Percentiles rank a stretch among this genome's conserved stretches.
phyloP scores from a whole-genome alignment of 805 yeast genomes.

The Starmerella apicola region DNA sequence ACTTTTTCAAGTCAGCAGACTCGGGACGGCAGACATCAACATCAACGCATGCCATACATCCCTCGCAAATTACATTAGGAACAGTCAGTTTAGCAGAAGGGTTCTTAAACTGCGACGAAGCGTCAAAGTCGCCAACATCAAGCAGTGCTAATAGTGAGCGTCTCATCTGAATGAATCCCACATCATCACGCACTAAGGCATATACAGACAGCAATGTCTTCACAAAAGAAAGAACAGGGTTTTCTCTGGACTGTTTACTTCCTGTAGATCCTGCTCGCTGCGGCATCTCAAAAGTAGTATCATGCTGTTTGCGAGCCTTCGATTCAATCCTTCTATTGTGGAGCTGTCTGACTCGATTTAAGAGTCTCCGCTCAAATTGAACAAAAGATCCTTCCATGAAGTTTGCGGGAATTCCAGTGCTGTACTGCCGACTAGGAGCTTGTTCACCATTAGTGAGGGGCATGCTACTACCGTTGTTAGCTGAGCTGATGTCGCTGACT shows the following conservation, averaged over 20 bases:
- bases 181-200: slow-evolving; percentile 48
- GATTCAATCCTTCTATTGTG: slow-evolving; percentile 58
- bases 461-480: not conserved
- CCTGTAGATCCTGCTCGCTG: slow-evolving; percentile 48
- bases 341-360: slow-evolving; percentile 53
- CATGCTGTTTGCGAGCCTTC: slow-evolving; percentile 50
- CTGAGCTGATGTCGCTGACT: not conserved
- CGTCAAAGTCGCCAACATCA: slow-evolving; percentile 75
- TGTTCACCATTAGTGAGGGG: slow-evolving; percentile 20
- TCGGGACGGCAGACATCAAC: slow-evolving; percentile 60
- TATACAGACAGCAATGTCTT: slow-evolving; percentile 65
- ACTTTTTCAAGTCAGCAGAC: slow-evolving; percentile 30
- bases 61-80: slow-evolving; percentile 60
- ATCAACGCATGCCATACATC: slow-evolving; percentile 63
- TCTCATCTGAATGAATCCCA: slow-evolving; percentile 65
- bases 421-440: not conserved
- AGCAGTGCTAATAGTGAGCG: slow-evolving; percentile 60
- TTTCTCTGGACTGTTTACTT: slow-evolving; percentile 39
- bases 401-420: slow-evolving; percentile 6
- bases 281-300: slow-evolving; percentile 61
- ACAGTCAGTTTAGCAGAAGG: slow-evolving; percentile 62
- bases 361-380: slow-evolving; percentile 48
- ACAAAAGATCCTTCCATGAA: slow-evolving; percentile 29
- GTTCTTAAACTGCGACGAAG: slow-evolving; percentile 55
- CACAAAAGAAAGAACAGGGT: slow-evolving; percentile 70